These are phyloP conservation scores for Boletus insuetus DNA, from an alignment of 768 basidiomycete species.

Conservation along the genomic window DNA sequence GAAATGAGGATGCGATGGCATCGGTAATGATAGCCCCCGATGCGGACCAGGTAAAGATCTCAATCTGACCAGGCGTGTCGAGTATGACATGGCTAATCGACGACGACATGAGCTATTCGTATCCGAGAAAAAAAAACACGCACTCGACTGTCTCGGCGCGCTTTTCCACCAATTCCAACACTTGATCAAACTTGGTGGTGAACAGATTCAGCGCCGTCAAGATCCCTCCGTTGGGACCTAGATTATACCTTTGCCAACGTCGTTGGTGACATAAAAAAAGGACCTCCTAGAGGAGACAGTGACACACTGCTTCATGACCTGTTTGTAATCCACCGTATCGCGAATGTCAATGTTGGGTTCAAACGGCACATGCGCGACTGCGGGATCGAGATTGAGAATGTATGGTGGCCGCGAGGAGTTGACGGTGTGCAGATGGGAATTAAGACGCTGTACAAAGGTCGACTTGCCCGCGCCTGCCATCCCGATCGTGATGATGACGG, in stretches of 20 bases:
- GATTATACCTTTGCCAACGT: constrained; percentile 72
- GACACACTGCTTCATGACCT: constrained; percentile 99
- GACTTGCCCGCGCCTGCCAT: constrained; percentile 99
- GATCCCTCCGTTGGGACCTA: constrained; percentile 98
- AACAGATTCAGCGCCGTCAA: constrained; percentile 96
- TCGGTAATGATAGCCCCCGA: constrained; percentile 99
- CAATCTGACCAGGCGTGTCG: constrained; percentile 98
- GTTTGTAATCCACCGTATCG: constrained; percentile 94
- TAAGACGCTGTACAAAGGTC: constrained; percentile 93
- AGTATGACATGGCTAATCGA: constrained; percentile 80
- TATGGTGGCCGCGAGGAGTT: constrained; percentile 76
- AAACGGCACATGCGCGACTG: constrained; percentile 87
- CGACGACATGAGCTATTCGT: neutral
- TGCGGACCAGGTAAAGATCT: constrained; percentile 99
- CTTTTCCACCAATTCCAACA: constrained; percentile 88
- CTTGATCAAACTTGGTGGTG: constrained; percentile 99
- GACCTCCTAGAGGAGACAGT: constrained; percentile 18
- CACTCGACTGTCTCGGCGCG: constrained; percentile 86
- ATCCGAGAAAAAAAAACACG: constrained; percentile 29
- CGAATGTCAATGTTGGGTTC: constrained; percentile 97
- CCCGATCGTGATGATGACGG: constrained; percentile 86
- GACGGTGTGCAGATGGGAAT: constrained; percentile 80
- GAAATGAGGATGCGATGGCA: constrained; percentile 88
- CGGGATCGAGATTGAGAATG: constrained; percentile 96
- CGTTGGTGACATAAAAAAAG: constrained; percentile 13